Base-by-base conservation (phyloP, 108 stramenopile genomes). In the Cyclotella choctawhatcheeana region DNA sequence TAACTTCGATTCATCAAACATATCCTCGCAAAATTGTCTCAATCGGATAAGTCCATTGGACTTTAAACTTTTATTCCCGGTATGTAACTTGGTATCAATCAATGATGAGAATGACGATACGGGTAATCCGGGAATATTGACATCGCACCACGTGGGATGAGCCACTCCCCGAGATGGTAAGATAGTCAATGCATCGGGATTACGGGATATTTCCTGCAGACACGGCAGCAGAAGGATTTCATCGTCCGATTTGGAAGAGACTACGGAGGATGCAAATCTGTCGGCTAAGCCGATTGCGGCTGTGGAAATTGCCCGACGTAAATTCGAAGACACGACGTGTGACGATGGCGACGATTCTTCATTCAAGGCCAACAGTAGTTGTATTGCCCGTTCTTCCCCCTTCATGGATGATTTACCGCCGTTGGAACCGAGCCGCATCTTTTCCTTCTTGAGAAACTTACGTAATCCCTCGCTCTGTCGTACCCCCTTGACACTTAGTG, bases 111-210 rank as follows among this genome's bases (percentile, higher is more conserved):
- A 90, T 25, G 85, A 47, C 1, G 34, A 40, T 22, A 8, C 45
- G 27, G 67, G 30, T 29, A 69, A 25, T 56, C 70, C 43, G 64
- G 85, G 51, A 44, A 81, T 73, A 17, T 31, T 12, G 6, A 22
- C 50, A 69, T 95, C 94, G 29, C 85, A 92, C 87, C 84, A 93
- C 0, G 91, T 84, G 0, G 84, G 69, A 22, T 79, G 67, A 1
- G 85, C 77, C n/a, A 40, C 50, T 7, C 70, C 76, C 5, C 74
- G 21, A 2, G 91, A 66, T 3, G 91, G 91, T 4, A 92, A 83
- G 47, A 97, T 93, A 51, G 78, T 82, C 14, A 90, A 71, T 3
- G 96, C 94, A 79, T 97, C 96, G 0, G 93, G 89, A 75, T 97
- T 97, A 50, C 79, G 69, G 25, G 85, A 86, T 34, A 93, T 93